Conservation (phyloP, 768 basidiomycete genomes). For the Megacollybia marginata region DNA sequence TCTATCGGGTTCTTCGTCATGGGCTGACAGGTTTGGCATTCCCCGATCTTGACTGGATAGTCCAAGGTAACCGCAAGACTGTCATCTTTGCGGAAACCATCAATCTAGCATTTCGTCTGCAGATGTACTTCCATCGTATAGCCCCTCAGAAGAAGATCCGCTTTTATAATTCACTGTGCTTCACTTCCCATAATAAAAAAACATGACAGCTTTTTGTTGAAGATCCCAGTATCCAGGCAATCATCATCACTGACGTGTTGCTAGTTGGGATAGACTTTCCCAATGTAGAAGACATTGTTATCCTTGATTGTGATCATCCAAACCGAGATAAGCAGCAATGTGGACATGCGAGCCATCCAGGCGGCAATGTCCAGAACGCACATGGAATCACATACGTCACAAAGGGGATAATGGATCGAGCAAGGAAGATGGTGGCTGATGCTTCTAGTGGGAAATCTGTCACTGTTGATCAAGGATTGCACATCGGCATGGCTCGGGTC, state of each 20-base stretch:
- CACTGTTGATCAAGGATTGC: neutral
- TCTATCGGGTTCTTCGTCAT: slow-evolving; percentile 4
- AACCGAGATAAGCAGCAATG: slow-evolving; percentile 4
- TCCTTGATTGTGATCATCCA: slow-evolving; percentile 1
- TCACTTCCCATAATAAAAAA: neutral
- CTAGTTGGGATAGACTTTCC: slow-evolving; percentile 8
- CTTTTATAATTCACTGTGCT: slow-evolving; percentile 3
- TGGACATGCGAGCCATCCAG: slow-evolving; percentile 2
- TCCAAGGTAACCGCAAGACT: slow-evolving; percentile 3
- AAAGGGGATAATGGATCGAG: neutral
- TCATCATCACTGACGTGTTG: slow-evolving; percentile 5
- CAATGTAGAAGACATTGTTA: slow-evolving; percentile 5
- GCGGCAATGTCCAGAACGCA: neutral
- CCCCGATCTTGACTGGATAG: slow-evolving; percentile 5
- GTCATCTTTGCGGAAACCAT: slow-evolving; percentile 4
- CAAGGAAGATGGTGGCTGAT: neutral
- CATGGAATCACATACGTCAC: neutral
- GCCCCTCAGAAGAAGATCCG: neutral
- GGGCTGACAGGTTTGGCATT: slow-evolving; percentile 2
- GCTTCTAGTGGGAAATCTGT: neutral
- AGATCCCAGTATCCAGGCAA: slow-evolving; percentile 2
- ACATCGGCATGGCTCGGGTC: neutral
- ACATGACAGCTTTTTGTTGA: slow-evolving; percentile 2
- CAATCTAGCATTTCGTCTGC: slow-evolving; percentile 1
- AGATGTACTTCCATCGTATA: neutral